Base-by-base conservation (phyloP, 768 basidiomycete genomes). In the Mycena albidolilacea region DNA sequence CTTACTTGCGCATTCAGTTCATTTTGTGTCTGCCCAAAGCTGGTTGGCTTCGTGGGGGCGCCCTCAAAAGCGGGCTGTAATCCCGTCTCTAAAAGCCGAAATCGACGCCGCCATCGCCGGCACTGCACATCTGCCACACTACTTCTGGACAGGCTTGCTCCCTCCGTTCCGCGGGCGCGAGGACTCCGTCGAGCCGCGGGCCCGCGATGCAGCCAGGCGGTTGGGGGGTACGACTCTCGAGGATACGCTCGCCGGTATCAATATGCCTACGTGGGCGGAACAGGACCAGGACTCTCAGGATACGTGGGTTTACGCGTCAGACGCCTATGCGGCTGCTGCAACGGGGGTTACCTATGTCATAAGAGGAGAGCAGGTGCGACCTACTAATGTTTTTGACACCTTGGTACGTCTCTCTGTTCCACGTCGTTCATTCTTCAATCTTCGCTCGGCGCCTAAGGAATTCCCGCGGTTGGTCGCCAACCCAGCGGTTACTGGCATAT, bases 201-300 rank as follows among this genome's bases (percentile, higher is more conserved):
- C 64, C 3, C 64, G 50, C 10, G 64, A 65, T 23, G 38, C 37
- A 19, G 64, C 50, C n/a, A 35, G 10, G 52, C 64, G 64, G 10
- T 14, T 54, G n/a, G 64, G 64, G 19, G 64, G 64, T 9, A 65
- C 64, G n/a, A 65, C 64, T 2, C 64, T 65, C 52, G 64, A 65
- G n/a, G 64, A 65, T 15, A 65, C 64, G n/a, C 19, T 65, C 15
- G 37, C n/a, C 7, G 30, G 30, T 23, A 39, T 65, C 35, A n/a
- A 35, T 7, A 65, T 65, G 64, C 64, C 64, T 1, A 17, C 23
- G 6, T 65, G 17, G 5, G 19, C 17, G 38, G 37, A 39, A 12
- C 50, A 55, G 39, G 63, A 64, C 21, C 63, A 64, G 14, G 37
- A 64, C 38, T 21, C 48, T 6, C 2, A 19, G 15, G 63, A 64